Conservation (phyloP, 495 filamentous ascomycete species). For the Choiromyces venosus region DNA sequence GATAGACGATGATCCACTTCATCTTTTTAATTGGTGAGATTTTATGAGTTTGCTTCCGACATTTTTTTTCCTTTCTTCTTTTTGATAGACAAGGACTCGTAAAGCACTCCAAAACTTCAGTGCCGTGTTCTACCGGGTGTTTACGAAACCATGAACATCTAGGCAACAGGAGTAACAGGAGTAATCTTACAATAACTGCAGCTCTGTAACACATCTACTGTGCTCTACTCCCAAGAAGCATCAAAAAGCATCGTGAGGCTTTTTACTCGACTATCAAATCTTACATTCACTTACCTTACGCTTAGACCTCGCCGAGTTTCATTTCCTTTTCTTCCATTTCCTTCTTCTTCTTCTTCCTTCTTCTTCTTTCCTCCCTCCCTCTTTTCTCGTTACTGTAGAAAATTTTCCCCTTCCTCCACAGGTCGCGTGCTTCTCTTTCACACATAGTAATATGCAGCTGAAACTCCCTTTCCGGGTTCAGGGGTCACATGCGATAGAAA, state of each 20-base stretch:
- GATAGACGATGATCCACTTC: neutral
- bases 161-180: slow-evolving; percentile 15
- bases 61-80: too few relatives aligned
- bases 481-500: slow-evolving; percentile 31
- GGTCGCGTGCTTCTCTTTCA: slow-evolving; percentile 32
- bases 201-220: slow-evolving; percentile 2
- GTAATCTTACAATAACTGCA: slow-evolving; percentile 6
- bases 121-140: neutral
- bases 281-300: slow-evolving; percentile 23
- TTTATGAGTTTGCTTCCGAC: neutral
- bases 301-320: slow-evolving; percentile 26
- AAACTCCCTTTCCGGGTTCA: slow-evolving; percentile 18
- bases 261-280: slow-evolving; percentile 14
- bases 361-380: neutral
- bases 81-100: neutral
- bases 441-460: slow-evolving; percentile 32
- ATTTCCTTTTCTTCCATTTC: neutral
- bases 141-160: slow-evolving; percentile 6
- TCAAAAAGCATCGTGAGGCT: slow-evolving; percentile 29
- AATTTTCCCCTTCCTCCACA: neutral
- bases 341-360: neutral
- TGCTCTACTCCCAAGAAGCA: slow-evolving; percentile 23
- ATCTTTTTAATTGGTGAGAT: neutral
- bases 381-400: neutral
- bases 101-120: neutral